Evolutionary conservation across 1,284 basidiomycete species (phyloP), one percentile per base, ranked within the genome.

Genomic region (Cryptococcus sp.): DNA sequence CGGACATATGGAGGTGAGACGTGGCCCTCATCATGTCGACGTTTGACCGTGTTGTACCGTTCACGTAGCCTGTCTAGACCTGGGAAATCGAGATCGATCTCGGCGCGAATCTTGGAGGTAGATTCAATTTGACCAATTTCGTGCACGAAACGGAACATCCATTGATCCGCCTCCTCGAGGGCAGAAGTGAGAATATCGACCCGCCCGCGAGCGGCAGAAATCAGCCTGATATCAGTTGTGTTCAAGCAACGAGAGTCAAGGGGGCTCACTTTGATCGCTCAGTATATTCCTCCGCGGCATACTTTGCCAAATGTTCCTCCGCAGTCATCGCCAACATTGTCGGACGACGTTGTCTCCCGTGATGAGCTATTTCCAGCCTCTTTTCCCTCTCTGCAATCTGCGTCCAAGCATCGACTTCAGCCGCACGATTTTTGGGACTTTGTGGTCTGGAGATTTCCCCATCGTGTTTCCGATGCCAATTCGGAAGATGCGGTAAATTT

Each of bases 91-190:
- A 60, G 36, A 3, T 67, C 62, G n/a, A 71, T 52, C 16, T 66
- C 66, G 1, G 62, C 60, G 10, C 61, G 50, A 9, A 63, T 56
- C 39, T 46, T 45, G 31, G 66, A 59, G 11, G 62, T 58, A 3
- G 54, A 43, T 24, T 47, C n/a, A 2, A 67, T 44, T 21, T 63
- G 64, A 44, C 66, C 69, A 16, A 69, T 56, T 48, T 69, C 64
- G 1, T 37, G 34, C 2, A 67, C 31, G 48, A 60, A 70, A 43
- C 67, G 66, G 7, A 52, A 22, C 22, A 73, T 54, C 2, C 60
- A 52, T 2, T 59, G 56, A 32, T 65, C 58, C 45, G 66, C 57
- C 2, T 46, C 46, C 3, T 45, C 31, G 2, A 63, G 32, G 22
- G 56, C 49, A 10, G 39, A 48, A 19, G 52, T 54, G 46, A 64